Conservation (phyloP, 78 protist genomes). For the slime mould (Dictyostelium discoideum) region DNA sequence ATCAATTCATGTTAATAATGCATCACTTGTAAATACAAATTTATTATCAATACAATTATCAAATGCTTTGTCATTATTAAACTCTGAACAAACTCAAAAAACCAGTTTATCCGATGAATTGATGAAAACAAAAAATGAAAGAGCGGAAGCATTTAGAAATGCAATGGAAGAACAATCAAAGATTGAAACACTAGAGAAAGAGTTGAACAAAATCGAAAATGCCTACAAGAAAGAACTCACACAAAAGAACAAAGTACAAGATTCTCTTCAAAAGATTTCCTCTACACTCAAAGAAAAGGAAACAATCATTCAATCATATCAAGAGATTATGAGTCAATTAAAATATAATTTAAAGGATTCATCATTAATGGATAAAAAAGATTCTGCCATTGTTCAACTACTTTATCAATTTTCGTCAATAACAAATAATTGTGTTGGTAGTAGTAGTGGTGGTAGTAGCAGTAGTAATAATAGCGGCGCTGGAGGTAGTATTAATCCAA, state of each 20-base stretch:
- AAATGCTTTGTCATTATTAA: conserved; percentile 28
- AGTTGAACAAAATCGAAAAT: not conserved
- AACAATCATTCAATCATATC: not conserved
- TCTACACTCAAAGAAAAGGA: conserved; percentile 46
- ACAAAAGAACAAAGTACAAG: conserved; percentile 42
- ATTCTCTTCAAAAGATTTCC: not conserved
- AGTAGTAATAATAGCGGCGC: not conserved
- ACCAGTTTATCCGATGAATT: conserved; percentile 31
- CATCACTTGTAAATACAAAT: not conserved
- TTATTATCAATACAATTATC: conserved; percentile 20
- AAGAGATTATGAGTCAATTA: not conserved
- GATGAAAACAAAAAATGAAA: conserved; percentile 5
- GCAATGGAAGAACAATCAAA: conserved; percentile 38
- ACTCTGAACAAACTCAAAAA: conserved; percentile 49
- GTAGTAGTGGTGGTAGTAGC: too few relatives aligned
- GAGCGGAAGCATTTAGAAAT: not conserved
- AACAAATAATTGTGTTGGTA: not conserved
- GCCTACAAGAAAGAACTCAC: conserved; percentile 39
- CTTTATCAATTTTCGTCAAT: not conserved
- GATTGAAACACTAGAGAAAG: conserved; percentile 42
- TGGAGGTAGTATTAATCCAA: not conserved
- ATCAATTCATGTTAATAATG: not conserved
- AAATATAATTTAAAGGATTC: not conserved
- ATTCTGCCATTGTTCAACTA: not conserved
- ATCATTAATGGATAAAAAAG: not conserved